Percentiles rank a stretch among this genome's conserved stretches.
Evolutionary conservation across 768 basidiomycete species (phyloP).

Genomic region (Hydnomerulius pinastri): DNA sequence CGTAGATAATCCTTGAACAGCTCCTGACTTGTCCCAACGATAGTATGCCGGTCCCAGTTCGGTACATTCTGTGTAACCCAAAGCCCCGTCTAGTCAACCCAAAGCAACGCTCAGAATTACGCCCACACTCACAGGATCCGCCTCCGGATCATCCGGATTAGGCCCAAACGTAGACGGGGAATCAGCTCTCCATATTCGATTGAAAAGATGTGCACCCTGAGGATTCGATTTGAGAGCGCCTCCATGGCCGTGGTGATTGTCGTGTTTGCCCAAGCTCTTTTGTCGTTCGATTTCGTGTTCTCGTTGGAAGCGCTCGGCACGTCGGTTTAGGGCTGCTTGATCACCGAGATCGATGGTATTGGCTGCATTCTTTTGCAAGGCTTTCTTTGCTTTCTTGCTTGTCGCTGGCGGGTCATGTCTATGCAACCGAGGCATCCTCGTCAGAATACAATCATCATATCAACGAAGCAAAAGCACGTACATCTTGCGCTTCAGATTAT

Average conservation of each 20-base stretch:
- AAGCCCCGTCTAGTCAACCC: too few relatives aligned
- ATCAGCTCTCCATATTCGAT: conserved; percentile 42
- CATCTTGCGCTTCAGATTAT: conserved; percentile 71
- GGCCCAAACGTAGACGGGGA: conserved; percentile 51
- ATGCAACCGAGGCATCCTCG: background rate
- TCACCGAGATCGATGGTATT: conserved; percentile 57
- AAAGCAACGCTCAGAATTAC: too few relatives aligned
- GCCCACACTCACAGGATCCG: conserved; percentile 62
- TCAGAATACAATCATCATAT: conserved; percentile 10
- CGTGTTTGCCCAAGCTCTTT: conserved; percentile 41
- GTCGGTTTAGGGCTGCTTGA: conserved; percentile 66
- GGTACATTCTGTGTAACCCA: conserved; percentile 95
- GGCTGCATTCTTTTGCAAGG: conserved; percentile 42
- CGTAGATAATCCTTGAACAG: conserved; percentile 97
- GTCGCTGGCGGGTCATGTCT: conserved; percentile 46
- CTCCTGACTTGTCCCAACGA: conserved; percentile 87
- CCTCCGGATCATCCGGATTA: conserved; percentile 68
- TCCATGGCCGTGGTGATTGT: conserved; percentile 33
- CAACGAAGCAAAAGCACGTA: conserved; percentile 33
- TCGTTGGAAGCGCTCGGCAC: conserved; percentile 88
- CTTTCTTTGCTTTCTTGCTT: conserved; percentile 64
- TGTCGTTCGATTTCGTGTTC: conserved; percentile 87
- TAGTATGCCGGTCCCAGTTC: conserved; percentile 95
- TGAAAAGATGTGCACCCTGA: conserved; percentile 56
- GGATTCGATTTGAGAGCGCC: conserved; percentile 45